Evolutionary conservation across 2,329 filamentous ascomycete species (phyloP), one percentile per base, ranked within the genome.

Genomic region (Apiospora pterosperma): DNA sequence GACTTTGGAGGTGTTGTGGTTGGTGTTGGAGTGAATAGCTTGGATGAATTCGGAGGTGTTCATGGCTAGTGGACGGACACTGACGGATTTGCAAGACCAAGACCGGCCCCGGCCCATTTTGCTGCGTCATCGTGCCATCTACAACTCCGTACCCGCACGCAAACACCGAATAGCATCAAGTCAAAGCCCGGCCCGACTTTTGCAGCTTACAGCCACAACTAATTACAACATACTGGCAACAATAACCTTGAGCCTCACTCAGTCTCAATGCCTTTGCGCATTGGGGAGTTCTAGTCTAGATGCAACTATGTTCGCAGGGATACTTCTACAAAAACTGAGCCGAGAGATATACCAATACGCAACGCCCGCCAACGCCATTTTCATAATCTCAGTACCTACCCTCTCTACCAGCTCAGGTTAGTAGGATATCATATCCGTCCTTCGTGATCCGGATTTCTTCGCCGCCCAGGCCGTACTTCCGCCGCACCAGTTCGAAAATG

Each of bases 401-500:
- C 8, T 16, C 16, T 55, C 25, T 34, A 21, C 28, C 16, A 41
- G 48, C 68, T 72, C 78, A 83, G 62, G 76, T 74, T 59, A 93
- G 79, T 67, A 92, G 71, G 70, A 93, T 92, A 70, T 92, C 88
- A 69, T 91, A 91, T 1, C 89, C 89, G 68, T 91, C 89, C 74
- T 87, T 86, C 60, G 83, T 85, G 62, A 91, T 92, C 69, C 82
- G 83, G 67, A 88, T 88, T 70, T 84, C 84, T 61, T 90, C 88
- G 21, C 82, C 81, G 2, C 84, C 83, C 65, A 85, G 81, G 1
- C 88, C 89, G 69, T 92, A 93, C 76, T 92, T 92, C 39, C 90
- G 81, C 64, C 91, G 81, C 41, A 93, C 87, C 55, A 94, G 74
- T 77, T 94, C 91, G 74, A 94, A 94, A 23, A 92, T 91, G 69